Conservation (phyloP, 805 yeast species). For the Teunomyces funiuensis region DNA sequence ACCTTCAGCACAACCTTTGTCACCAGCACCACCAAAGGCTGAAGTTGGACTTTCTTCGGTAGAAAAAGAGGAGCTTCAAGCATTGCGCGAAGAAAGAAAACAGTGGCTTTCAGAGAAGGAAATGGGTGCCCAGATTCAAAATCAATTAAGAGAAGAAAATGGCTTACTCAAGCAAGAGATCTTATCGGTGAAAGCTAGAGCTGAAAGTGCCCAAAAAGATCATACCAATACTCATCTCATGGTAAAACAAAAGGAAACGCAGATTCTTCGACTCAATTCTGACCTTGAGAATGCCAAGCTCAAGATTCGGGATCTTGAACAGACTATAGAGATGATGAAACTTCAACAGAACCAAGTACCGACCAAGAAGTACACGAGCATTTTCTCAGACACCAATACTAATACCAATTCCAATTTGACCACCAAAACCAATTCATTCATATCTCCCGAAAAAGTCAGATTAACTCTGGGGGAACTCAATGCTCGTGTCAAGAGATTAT, state of each 20-base stretch:
- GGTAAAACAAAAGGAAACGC: slow-evolving; percentile 68
- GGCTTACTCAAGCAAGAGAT: slow-evolving; percentile 24
- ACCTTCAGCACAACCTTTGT: slow-evolving; percentile 10
- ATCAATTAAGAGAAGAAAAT: slow-evolving; percentile 26
- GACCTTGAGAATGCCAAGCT: slow-evolving; percentile 61
- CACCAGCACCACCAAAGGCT: slow-evolving; percentile 16
- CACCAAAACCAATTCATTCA: slow-evolving; percentile 8
- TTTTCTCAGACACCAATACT: slow-evolving; percentile 8
- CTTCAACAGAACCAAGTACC: slow-evolving; percentile 28
- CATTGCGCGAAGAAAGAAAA: slow-evolving; percentile 53
- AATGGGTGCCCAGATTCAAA: slow-evolving; percentile 21
- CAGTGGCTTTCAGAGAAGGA: slow-evolving; percentile 35
- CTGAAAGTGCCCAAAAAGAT: slow-evolving; percentile 49
- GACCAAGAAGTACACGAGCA: slow-evolving; percentile 1
- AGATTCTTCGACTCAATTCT: slow-evolving; percentile 55
- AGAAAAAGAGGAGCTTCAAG: slow-evolving; percentile 49
- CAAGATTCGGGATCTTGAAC: slow-evolving; percentile 55
- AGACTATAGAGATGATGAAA: slow-evolving; percentile 33
- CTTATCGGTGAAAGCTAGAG: slow-evolving; percentile 21
- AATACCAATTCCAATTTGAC: slow-evolving; percentile 7
- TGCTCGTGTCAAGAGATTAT: slow-evolving; percentile 39
- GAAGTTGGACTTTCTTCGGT: slow-evolving; percentile 13
- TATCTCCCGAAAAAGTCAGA: slow-evolving; percentile 16
- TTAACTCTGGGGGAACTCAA: slow-evolving; percentile 38
- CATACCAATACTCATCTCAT: slow-evolving; percentile 50